Base-by-base conservation (phyloP, 148 eudicot species). In the Rhododendron ovatum region DNA sequence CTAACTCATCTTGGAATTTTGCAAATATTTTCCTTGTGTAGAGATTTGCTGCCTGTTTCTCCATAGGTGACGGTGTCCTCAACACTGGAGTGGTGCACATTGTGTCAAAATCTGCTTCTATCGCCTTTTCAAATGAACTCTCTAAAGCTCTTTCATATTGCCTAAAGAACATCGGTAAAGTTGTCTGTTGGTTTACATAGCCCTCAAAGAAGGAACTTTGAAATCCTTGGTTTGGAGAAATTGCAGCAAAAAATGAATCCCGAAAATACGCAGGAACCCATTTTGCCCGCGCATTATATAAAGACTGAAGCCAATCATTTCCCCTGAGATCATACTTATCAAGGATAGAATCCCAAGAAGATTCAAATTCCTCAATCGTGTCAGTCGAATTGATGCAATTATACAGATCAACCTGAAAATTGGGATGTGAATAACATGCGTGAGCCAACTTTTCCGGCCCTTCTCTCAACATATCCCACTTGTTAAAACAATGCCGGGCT, bases 61-160 rank as follows among this genome's bases (percentile, higher is more conserved):
- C 99, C 99, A 96, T 96, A 12, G 99, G 99, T 14, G 99, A 96
- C 3, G 99, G 98, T 85, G 99, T 96, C 90, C 91, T 94, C 86
- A 95, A 85, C 67, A 90, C 91, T 18, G 99, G 97, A 0, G 92
- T 88, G 71, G 92, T 93, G 91, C 91, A 91, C 63, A 90, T 81
- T 48, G 95, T 95, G 81, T 95, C 95, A 53, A 90, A 93, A 94
- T 96, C 99, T 67, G 98, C 96, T 90, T 96, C 97, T 35, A 89
- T 88, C 89, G 92, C 99, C 91, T 92, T 95, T 87, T 92, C 98
- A 86, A 92, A 89, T 76, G 98, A 95, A 86, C 87, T 87, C 89
- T 94, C 99, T 88, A 96, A 87, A 84, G 98, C 98, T 91, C 95
- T 93, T 92, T 96, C 99, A 90, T 96, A 95, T 83, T 94, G 98